Conservation (phyloP, 352 stramenopile species). For the Globisporangium yorkense region DNA sequence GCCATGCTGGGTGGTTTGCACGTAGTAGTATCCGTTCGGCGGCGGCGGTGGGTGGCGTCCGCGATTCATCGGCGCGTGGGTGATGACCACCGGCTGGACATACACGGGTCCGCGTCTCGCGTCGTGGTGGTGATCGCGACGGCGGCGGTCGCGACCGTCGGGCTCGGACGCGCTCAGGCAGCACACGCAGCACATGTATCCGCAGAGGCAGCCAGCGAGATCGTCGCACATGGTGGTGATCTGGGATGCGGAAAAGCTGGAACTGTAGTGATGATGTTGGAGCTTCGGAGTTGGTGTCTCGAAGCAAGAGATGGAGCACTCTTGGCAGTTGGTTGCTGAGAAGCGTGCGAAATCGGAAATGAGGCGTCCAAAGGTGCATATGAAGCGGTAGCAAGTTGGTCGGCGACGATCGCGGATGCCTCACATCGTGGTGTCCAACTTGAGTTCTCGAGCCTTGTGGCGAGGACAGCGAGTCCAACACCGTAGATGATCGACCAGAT, state of each 20-base stretch:
- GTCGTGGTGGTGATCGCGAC: conserved; percentile 3
- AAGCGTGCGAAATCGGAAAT: background rate
- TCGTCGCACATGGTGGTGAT: conserved; percentile 18
- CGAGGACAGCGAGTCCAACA: background rate
- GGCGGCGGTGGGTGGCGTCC: background rate
- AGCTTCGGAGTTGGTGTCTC: background rate
- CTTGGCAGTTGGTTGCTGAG: conserved; percentile 1
- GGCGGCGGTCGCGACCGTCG: conserved; percentile 11
- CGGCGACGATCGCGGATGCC: background rate
- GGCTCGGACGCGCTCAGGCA: conserved; percentile 12
- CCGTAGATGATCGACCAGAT: background rate
- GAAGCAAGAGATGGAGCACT: background rate
- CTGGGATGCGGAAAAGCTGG: background rate
- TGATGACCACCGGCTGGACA: conserved; percentile 30
- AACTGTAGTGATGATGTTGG: too few species aligned
- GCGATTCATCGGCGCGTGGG: background rate
- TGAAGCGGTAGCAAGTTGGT: background rate
- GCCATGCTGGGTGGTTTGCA: conserved; percentile 2
- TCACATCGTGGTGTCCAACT: too few species aligned
- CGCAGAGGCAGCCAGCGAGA: conserved; percentile 26
- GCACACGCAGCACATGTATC: conserved; percentile 17
- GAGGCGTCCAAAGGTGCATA: background rate
- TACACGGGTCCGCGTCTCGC: conserved; percentile 21
- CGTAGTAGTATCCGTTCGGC: conserved; percentile 12
- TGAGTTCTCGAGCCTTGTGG: background rate